Percentiles rank a stretch among this genome's conserved stretches.
Evolutionary conservation across 139 green algal species (phyloP).

Genomic region (Tetraselmis chui): DNA sequence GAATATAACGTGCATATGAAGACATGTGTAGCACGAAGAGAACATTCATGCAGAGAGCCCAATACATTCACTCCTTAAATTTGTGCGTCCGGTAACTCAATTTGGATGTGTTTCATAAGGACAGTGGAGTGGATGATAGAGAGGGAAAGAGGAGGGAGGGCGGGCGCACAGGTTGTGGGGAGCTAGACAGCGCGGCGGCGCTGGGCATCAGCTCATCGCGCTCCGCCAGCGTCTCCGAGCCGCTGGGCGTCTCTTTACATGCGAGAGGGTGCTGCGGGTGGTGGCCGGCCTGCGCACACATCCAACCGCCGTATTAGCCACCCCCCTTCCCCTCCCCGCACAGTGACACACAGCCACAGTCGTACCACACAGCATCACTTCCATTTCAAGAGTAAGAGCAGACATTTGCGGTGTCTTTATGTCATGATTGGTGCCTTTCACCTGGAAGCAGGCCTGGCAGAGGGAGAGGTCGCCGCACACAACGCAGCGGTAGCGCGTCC

Average conservation of each 20-base stretch:
- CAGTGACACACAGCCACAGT: not conserved
- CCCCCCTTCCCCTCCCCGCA: too few relatives aligned
- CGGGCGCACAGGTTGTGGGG: not conserved
- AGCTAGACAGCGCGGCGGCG: not conserved
- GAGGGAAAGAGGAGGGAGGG: not conserved
- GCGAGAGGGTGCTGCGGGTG: conserved; percentile 31
- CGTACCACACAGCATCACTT: not conserved
- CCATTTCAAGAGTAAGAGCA: too few relatives aligned
- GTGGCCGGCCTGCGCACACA: not conserved
- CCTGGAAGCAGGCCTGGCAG: conserved; percentile 39
- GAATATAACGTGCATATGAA: too few relatives aligned
- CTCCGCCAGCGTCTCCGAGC: not conserved
- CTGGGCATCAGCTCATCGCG: not conserved
- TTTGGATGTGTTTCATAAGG: too few relatives aligned
- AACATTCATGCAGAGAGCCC: too few relatives aligned
- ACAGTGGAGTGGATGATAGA: not conserved
- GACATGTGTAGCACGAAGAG: too few relatives aligned
- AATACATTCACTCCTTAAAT: too few relatives aligned
- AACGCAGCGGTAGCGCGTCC: conserved; percentile 40
- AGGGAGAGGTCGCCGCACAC: conserved; percentile 39
- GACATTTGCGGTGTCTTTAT: too few relatives aligned
- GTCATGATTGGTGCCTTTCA: conserved; percentile 1
- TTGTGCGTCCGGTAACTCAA: too few relatives aligned
- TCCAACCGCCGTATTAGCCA: too few relatives aligned
- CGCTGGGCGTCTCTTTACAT: conserved; percentile 17